Evolutionary conservation across 345 rosid genomes (phyloP).

Genomic region (Fremontodendron californicum): DNA sequence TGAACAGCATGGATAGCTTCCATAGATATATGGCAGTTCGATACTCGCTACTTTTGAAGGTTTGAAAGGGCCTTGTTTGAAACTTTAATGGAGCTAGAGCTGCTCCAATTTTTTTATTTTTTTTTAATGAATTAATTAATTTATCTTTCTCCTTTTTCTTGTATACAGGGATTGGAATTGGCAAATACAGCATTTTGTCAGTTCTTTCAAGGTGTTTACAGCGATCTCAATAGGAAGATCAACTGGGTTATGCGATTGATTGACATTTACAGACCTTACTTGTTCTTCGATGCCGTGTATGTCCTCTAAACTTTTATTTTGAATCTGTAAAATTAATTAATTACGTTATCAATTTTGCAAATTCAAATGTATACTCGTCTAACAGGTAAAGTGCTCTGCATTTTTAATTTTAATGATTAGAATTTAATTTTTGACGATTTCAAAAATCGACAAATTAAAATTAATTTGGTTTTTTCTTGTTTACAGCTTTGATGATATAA

Average conservation of each 20-base stretch:
- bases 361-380: too few relatives aligned
- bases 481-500: constrained; percentile 25
- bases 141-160: background rate
- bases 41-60: constrained; percentile 64
- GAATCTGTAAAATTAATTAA: background rate
- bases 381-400: background rate
- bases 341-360: too few relatives aligned
- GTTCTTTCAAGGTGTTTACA: constrained; percentile 34
- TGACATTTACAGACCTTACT: constrained; percentile 76
- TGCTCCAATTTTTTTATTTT: background rate
- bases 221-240: constrained; percentile 48
- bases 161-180: constrained; percentile 38
- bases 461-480: background rate
- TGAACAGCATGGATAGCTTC: constrained; percentile 68
- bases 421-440: too few relatives aligned
- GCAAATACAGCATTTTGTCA: constrained; percentile 47
- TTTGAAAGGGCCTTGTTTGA: background rate
- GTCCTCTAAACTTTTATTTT: constrained; percentile 15
- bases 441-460: too few relatives aligned
- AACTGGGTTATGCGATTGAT: constrained; percentile 56
- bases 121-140: background rate
- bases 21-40: constrained; percentile 63
- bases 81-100: background rate
- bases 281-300: constrained; percentile 72
- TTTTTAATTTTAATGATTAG: background rate